Evolutionary conservation across 2,329 filamentous ascomycete species (phyloP), one percentile per base, ranked within the genome.

Genomic region (Conoideocrella luteorostrata): DNA sequence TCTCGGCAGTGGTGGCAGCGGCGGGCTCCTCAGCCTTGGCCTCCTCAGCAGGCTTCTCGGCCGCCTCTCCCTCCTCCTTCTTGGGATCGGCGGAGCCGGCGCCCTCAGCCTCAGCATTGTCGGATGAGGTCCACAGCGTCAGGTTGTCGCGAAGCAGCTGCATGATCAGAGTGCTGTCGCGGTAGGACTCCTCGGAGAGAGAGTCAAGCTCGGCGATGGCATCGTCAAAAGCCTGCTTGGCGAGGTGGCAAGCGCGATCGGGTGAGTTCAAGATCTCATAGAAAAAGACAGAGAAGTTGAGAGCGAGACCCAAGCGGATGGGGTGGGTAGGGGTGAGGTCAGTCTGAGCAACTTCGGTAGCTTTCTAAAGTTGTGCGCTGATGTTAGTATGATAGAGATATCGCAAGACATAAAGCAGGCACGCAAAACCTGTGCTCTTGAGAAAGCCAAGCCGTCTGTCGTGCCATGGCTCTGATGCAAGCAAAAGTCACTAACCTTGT

Each of bases 241-340:
- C 91, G 56, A 97, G 83, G 68, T 97, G 91, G 82, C 91, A 97
- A 64, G 91, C 91, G 66, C 87, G 88, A 72, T 96, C 90, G 62
- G 90, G 91, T 28, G 90, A 94, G 84, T 96, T 97, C 66, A 96
- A 78, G 68, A 96, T 96, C 80, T 96, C 93, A 72, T 96, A 95
- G 82, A 95, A 95, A 79, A 96, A 96, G 62, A 96, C 91, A 53
- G 90, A 96, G 82, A 97, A 96, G 85, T 96, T 97, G 59, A 97
- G 83, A 57, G 91, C 91, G 62, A 97, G 85, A 69, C 91, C 91
- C 55, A 97, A 88, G 63, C 91, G 90, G 75, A 97, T 97, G 60
- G 91, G 91, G 79, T 97, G 91, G 50, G 93, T 97, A 51, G 91
- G 91, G 51, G 91, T 91, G 59, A 97, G 84, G 72, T 97, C 91